phyloP scores from a whole-genome alignment of 169 alveolate species.

The Theileria parva region DNA sequence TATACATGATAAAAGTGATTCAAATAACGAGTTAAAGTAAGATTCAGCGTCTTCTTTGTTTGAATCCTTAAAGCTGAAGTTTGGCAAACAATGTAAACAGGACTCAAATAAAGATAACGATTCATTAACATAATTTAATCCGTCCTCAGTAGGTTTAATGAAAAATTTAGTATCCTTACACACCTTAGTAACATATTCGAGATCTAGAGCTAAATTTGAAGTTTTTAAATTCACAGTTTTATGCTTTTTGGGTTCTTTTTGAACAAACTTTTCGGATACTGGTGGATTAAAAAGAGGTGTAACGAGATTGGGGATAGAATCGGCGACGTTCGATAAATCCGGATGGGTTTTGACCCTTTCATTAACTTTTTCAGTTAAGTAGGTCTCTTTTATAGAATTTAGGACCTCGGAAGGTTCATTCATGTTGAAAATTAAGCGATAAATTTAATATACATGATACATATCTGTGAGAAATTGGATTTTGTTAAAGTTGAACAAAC shows the following conservation, averaged over 20 bases:
- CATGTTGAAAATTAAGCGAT: neutral
- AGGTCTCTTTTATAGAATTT: neutral
- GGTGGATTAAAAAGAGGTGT: constrained; percentile 25
- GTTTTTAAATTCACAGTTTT: neutral
- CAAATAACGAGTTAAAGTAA: constrained; percentile 20
- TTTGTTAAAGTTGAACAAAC: neutral
- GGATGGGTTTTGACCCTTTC: neutral
- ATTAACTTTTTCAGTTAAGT: neutral
- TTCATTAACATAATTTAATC: constrained; percentile 14
- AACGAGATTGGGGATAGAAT: neutral
- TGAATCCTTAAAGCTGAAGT: neutral
- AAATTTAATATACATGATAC: constrained; percentile 3
- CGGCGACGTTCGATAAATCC: neutral
- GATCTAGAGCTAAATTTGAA: constrained; percentile 5
- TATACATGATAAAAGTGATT: constrained; percentile 12
- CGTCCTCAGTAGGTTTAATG: constrained; percentile 14
- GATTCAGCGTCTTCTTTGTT: constrained; percentile 1
- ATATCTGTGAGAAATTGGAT: neutral
- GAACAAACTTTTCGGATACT: neutral
- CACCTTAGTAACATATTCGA: constrained; percentile 6
- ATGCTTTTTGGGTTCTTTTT: constrained; percentile 1
- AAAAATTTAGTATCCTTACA: constrained; percentile 8
- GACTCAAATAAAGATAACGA: constrained; percentile 22
- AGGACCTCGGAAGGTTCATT: neutral
- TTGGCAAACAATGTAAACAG: constrained; percentile 15